A percentile compares a stretch with the other conserved stretches of the same genome.
phyloP scores from a whole-genome alignment of 1,284 basidiomycete genomes.

The Ceratobasidium sp. region DNA sequence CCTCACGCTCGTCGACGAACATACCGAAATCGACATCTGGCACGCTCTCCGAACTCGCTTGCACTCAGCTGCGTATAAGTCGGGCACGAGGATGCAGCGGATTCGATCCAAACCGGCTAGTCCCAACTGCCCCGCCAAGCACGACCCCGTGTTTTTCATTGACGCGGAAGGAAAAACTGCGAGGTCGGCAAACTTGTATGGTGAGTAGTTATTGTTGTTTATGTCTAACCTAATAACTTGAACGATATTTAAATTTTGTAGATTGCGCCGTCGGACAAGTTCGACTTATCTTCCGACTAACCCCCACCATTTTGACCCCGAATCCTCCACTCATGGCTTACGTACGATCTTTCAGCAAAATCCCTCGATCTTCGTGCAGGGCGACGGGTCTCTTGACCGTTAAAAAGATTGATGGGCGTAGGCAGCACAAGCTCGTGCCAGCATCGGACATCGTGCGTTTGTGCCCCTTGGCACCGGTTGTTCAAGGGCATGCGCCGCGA shows the following conservation, averaged over 20 bases:
- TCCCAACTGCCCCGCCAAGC: neutral
- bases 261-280: slow-evolving; percentile 2
- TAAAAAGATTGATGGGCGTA: neutral
- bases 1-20: neutral
- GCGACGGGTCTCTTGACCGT: neutral
- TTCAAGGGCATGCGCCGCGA: slow-evolving; percentile 1
- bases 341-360: neutral
- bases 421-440: neutral
- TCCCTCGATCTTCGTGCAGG: neutral
- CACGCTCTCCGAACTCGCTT: neutral
- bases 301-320: neutral
- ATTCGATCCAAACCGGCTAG: slow-evolving; percentile 7
- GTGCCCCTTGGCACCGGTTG: slow-evolving; percentile 25
- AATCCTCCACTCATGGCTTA: slow-evolving; percentile 6
- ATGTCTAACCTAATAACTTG: neutral
- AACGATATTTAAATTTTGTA: neutral
- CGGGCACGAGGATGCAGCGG: slow-evolving; percentile 1
- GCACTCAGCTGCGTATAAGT: neutral
- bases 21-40: slow-evolving; percentile 10
- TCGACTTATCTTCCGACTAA: slow-evolving; percentile 7
- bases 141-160: neutral
- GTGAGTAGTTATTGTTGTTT: neutral
- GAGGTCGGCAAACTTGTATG: neutral
- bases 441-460: slow-evolving; percentile 15
- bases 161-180: neutral